These are phyloP conservation scores for Talaromyces nanjingensis DNA, from an alignment of 495 filamentous ascomycete genomes.

Conservation along the genomic window DNA sequence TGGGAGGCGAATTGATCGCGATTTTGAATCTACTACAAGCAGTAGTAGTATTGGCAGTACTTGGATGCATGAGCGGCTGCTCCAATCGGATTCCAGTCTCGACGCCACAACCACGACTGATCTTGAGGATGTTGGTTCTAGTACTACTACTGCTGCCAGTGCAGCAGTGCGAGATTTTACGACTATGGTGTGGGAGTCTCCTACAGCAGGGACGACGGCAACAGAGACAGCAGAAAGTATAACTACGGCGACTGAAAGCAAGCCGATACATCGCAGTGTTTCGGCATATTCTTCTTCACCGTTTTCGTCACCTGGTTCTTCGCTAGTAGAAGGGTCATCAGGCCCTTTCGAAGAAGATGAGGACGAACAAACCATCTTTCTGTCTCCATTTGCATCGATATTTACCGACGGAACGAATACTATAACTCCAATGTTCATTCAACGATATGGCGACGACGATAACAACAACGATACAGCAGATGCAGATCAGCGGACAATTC, in stretches of 20 bases:
- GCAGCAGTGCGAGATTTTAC: neutral
- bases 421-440: neutral
- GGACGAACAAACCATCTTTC: neutral
- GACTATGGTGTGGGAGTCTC: neutral
- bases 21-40: neutral
- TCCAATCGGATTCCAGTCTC: constrained; percentile 9
- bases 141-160: neutral
- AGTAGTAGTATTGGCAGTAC: neutral
- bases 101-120: constrained; percentile 6
- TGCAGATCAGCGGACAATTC: neutral
- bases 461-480: neutral
- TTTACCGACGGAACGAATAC: constrained; percentile 4
- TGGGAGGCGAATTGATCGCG: neutral
- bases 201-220: neutral
- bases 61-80: neutral
- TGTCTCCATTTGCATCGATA: constrained; percentile 1
- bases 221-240: neutral
- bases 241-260: neutral
- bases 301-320: neutral
- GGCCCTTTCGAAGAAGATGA: neutral
- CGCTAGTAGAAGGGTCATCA: neutral
- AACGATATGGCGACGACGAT: neutral
- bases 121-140: neutral
- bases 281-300: constrained; percentile 2
- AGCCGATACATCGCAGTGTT: neutral